phyloP scores from a whole-genome alignment of 257 asterid species.

The Przewalskia tangutica region DNA sequence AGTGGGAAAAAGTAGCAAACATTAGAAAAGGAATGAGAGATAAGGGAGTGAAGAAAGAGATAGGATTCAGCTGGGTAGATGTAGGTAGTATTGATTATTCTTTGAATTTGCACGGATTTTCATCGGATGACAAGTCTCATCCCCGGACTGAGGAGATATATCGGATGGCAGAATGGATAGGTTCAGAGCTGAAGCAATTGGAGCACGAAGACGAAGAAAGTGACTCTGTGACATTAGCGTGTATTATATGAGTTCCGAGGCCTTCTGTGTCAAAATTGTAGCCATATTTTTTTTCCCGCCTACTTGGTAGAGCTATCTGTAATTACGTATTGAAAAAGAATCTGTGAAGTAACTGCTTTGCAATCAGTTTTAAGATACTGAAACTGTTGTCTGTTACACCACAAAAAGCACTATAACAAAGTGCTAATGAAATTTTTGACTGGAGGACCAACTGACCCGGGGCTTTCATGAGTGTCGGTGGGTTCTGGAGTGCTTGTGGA shows the following conservation, averaged over 20 bases:
- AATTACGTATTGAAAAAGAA: slow-evolving; percentile 8
- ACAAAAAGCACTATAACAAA: no score
- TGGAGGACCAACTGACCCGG: neutral
- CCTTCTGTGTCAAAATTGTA: no score
- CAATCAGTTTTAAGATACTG: neutral
- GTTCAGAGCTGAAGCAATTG: slow-evolving; percentile 49
- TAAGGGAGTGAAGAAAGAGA: slow-evolving; percentile 61
- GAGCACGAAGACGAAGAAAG: slow-evolving; percentile 31
- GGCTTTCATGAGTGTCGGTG: no score
- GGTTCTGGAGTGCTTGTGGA: neutral
- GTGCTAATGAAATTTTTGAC: neutral
- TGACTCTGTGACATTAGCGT: neutral
- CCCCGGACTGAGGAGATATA: slow-evolving; percentile 47
- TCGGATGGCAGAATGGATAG: slow-evolving; percentile 56
- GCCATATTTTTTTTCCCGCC: slow-evolving; percentile 15
- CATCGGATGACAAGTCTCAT: slow-evolving; percentile 81
- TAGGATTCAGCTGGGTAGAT: slow-evolving; percentile 92
- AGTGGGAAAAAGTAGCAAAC: slow-evolving; percentile 77
- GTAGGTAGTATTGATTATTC: slow-evolving; percentile 42
- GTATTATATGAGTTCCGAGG: slow-evolving; percentile 34
- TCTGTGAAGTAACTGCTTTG: neutral
- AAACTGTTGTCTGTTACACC: neutral
- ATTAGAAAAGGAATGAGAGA: slow-evolving; percentile 73
- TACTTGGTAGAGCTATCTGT: slow-evolving; percentile 52
- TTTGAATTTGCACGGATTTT: slow-evolving; percentile 40